Evolutionary conservation across 2,329 filamentous ascomycete species (phyloP).

Genomic region (Paraphoma sp.): DNA sequence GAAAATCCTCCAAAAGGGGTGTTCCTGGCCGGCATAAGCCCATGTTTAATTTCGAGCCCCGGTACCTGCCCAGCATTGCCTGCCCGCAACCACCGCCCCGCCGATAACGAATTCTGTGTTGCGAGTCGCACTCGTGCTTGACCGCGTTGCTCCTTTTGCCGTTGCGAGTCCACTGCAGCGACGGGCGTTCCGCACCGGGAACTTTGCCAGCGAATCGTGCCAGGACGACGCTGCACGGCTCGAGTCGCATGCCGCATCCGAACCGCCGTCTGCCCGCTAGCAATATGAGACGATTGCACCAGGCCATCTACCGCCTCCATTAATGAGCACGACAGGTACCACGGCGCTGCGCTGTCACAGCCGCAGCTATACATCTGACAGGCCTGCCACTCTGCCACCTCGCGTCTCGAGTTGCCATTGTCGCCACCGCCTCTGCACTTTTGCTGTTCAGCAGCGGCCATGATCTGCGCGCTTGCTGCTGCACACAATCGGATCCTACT

Average conservation of each 20-base stretch:
- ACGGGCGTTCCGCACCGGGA: slow-evolving; percentile 14
- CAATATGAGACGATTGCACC: slow-evolving; percentile 10
- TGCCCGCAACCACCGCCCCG: not conserved
- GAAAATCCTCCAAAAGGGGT: slow-evolving; percentile 21
- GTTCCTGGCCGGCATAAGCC: slow-evolving; percentile 16
- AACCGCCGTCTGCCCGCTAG: slow-evolving; percentile 15
- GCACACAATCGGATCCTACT: not conserved
- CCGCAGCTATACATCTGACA: slow-evolving; percentile 18
- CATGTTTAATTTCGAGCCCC: slow-evolving; percentile 18
- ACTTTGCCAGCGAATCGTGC: slow-evolving; percentile 8
- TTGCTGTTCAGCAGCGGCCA: not conserved
- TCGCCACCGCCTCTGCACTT: slow-evolving; percentile 14
- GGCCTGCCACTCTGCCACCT: slow-evolving; percentile 22
- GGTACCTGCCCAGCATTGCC: slow-evolving; percentile 1
- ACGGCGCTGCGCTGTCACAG: slow-evolving; percentile 13
- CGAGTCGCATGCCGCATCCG: slow-evolving; percentile 24
- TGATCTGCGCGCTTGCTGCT: slow-evolving; percentile 1
- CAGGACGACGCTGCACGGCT: slow-evolving; percentile 15
- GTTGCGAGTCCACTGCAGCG: slow-evolving; percentile 11
- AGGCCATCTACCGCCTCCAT: slow-evolving; percentile 9
- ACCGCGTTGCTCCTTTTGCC: slow-evolving; percentile 5
- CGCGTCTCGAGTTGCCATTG: slow-evolving; percentile 16
- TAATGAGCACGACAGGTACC: slow-evolving; percentile 24
- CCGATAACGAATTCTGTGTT: not conserved
- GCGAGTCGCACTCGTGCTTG: not conserved